Percentiles rank a stretch among this genome's conserved stretches.
phyloP scores from a whole-genome alignment of 805 yeast genomes.

The Kregervanrija delftensis region DNA sequence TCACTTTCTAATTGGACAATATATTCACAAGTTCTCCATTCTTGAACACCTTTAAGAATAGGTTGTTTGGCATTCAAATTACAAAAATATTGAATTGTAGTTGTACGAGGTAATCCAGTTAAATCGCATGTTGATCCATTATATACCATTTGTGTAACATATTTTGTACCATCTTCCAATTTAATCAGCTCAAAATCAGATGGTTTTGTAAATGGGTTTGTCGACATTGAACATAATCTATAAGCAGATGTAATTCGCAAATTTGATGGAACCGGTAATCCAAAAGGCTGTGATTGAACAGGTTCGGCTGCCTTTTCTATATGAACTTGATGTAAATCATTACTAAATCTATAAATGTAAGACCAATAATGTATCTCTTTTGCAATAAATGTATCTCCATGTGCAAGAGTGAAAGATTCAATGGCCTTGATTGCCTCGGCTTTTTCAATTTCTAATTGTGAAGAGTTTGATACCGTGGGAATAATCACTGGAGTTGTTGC shows the following conservation, averaged over 20 bases:
- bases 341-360: conserved; percentile 9
- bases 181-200: conserved; percentile 21
- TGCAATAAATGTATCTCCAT: conserved; percentile 2
- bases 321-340: conserved; percentile 12
- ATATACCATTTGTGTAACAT: conserved; percentile 21
- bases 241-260: conserved; percentile 4
- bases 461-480: not conserved
- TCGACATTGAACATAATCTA: conserved; percentile 13
- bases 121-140: conserved; percentile 29
- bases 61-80: conserved; percentile 13
- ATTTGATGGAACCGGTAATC: no score
- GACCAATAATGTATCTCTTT: conserved; percentile 14
- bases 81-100: conserved; percentile 24
- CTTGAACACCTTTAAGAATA: conserved; percentile 17
- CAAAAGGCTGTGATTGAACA: no score
- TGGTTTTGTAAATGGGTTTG: conserved; percentile 9
- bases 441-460: conserved; percentile 11
- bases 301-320: not conserved
- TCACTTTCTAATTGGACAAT: conserved; percentile 10
- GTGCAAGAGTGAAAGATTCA: conserved; percentile 6
- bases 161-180: conserved; percentile 19
- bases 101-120: conserved; percentile 24
- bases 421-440: conserved; percentile 15
- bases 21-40: conserved; percentile 28
- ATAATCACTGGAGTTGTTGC: not conserved